Evolutionary conservation across 805 yeast species (phyloP), one percentile per base, ranked within the genome.

Genomic region (Saturnispora ahearnii): DNA sequence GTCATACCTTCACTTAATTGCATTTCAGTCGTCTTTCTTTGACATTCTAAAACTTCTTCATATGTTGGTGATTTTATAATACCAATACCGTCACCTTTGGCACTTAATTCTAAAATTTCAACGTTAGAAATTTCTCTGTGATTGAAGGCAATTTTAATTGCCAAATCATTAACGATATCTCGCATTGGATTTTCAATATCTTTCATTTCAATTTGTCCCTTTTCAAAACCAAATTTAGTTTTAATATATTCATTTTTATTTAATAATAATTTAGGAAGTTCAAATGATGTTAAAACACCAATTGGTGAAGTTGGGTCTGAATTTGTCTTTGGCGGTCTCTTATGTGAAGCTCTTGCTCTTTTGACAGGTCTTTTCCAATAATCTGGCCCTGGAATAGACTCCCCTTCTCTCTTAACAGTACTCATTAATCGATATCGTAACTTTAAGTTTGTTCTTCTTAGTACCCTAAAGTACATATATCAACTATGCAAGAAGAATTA

Each of bases 61-160:
- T 29, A 30, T 6, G 71, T 76, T 1, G 93, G 90, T 57, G 81
- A 81, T 4, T 73, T 68, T 44, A 85, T 73, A 4, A 88, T 52
- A 0, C 86, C 96, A 22, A 91, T 58, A 1, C 97, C 97, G 54
- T 89, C 96, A 49, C 98, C 98, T 54, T 81, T 86, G 2, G 96
- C 83, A 10, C 87, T 72, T 13, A 84, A 66, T 43, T 70, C 72
- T 31, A 75, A 58, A 45, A 93, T 72, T 52, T 74, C 66, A 18
- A 87, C 88, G 50, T 79, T 69, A 1, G 67, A 62, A 2, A 82
- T 84, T 2, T 63, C 65, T 48, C 90, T 73, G 60, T 87, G 86
- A 47, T 62, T 62, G 58, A 79, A 82, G 41, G 62, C 67, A 2
- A 69, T 53, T 44, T 66, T 73, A n/a, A 66, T 64, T 1, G 69